A percentile compares a stretch with the other conserved stretches of the same genome.
Evolutionary conservation across 208 protist species (phyloP).

Genomic region (Leishmania mexicana): DNA sequence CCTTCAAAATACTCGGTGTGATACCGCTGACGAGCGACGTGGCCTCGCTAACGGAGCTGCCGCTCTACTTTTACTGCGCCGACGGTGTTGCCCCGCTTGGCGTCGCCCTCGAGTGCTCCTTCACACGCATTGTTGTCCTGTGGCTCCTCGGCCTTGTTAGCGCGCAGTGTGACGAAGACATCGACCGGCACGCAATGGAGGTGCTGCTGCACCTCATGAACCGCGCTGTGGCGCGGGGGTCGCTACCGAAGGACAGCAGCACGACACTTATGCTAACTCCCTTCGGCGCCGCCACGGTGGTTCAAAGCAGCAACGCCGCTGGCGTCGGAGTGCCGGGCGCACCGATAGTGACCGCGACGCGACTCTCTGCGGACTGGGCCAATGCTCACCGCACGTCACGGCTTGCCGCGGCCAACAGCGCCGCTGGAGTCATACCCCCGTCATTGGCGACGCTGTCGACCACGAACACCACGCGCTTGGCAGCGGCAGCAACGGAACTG

Average conservation of each 20-base stretch:
- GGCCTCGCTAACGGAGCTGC: conserved; percentile 63
- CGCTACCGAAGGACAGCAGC: conserved; percentile 42
- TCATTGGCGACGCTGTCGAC: neutral
- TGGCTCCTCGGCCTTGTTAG: conserved; percentile 56
- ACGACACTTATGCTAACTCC: conserved; percentile 22
- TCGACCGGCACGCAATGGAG: conserved; percentile 61
- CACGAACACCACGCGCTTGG: neutral
- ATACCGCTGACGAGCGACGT: conserved; percentile 63
- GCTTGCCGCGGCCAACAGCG: neutral
- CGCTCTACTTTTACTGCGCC: conserved; percentile 47
- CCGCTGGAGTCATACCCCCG: neutral
- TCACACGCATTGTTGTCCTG: conserved; percentile 54
- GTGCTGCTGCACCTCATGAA: conserved; percentile 60
- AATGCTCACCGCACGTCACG: neutral
- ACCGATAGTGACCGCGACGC: neutral
- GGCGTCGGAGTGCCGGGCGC: conserved; percentile 13
- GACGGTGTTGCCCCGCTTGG: conserved; percentile 20
- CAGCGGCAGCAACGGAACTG: neutral
- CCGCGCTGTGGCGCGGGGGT: conserved; percentile 34
- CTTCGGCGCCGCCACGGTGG: conserved; percentile 13
- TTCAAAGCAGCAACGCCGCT: conserved; percentile 19
- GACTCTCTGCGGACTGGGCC: conserved; percentile 10
- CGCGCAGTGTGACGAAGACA: conserved; percentile 67
- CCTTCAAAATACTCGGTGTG: conserved; percentile 54
- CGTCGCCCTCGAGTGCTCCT: conserved; percentile 35